Percentiles rank a stretch among this genome's conserved stretches.
Evolutionary conservation across 768 basidiomycete species (phyloP).

Genomic region (Tylopilus sp.): DNA sequence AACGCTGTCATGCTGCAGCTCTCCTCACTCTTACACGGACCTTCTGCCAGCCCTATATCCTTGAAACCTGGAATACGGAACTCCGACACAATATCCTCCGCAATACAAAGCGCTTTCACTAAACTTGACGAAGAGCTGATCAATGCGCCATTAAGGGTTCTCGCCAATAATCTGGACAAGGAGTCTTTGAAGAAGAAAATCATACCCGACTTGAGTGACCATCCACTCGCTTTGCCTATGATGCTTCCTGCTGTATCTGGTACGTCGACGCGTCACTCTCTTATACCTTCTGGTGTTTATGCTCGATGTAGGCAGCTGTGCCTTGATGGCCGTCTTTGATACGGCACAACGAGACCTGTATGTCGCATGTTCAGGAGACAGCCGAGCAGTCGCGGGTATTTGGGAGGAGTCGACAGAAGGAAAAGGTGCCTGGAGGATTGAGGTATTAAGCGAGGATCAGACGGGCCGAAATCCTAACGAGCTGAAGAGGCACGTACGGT

Average conservation of each 20-base stretch:
- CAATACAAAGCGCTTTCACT: conserved; percentile 74
- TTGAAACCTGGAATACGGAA: conserved; percentile 37
- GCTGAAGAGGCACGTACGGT: conserved; percentile 59
- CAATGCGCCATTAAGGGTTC: conserved; percentile 69
- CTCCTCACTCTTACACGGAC: conserved; percentile 43
- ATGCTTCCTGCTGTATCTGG: conserved; percentile 84
- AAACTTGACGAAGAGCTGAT: conserved; percentile 85
- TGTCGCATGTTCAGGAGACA: conserved; percentile 90
- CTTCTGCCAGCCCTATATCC: conserved; percentile 28
- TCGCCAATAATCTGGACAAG: conserved; percentile 55
- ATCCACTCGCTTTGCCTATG: conserved; percentile 65
- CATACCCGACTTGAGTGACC: conserved; percentile 64
- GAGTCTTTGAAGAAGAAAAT: conserved; percentile 47
- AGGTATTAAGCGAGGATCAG: conserved; percentile 95
- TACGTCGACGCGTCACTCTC: conserved; percentile 16
- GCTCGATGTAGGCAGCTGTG: conserved; percentile 70
- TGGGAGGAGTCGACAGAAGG: conserved; percentile 71
- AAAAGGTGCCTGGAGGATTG: conserved; percentile 80
- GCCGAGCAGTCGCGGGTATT: conserved; percentile 91
- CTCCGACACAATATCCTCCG: conserved; percentile 55
- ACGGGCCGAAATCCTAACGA: conserved; percentile 90
- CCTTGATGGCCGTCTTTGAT: conserved; percentile 85
- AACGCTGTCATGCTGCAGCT: conserved; percentile 81
- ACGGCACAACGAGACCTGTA: conserved; percentile 79
- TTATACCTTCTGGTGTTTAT: conserved; percentile 10